Base-by-base conservation (phyloP, 768 basidiomycete genomes). In the Rhodotorula graminis region DNA sequence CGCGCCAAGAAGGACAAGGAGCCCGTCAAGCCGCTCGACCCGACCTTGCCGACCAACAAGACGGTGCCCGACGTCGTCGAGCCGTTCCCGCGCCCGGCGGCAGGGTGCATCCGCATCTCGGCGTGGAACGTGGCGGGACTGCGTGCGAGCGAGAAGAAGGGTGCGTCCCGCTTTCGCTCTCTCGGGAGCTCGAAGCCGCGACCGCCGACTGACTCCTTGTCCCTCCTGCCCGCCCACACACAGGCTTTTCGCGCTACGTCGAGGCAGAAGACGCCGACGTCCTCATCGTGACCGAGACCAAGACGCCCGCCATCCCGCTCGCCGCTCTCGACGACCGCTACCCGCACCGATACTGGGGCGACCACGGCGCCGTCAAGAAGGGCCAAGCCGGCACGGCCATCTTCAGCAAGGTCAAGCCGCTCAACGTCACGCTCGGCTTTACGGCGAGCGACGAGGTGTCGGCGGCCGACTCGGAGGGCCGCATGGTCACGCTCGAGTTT, bases 221-320 rank as follows among this genome's bases (percentile, higher is more conserved):
- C 9, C 37, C 37, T 37, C 37, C n/a, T n/a, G 37, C n/a, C 14
- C 12, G 21, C 21, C 11, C 6, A 2, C 27, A 0, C 11, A 14
- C 58, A 64, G 92, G 92, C 0, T 92, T 94, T 82, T 88, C 87
- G 76, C 79, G 83, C 77, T 94, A 94, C 78, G 84, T 93, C 46
- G 88, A 90, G 75, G 91, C 91, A 3, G 92, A 94, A 77, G 88
- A 93, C 78, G 87, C 92, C 0, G 92, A 94, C 78, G 84, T 94
- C 40, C 83, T 93, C 33, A 85, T 93, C 25, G 82, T 94, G 56
- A 91, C 90, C 0, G 92, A 94, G 82, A 93, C 91, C 18, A 94
- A 93, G 84, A 67, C 71, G 53, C 90, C 87, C 6, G 84, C 82
- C 29, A 63, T 69, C n/a, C 47, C 61, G 15, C 29, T 71, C 23